Evolutionary conservation across 2,329 filamentous ascomycete genomes (phyloP).

Genomic region (Alternaria gaisen): DNA sequence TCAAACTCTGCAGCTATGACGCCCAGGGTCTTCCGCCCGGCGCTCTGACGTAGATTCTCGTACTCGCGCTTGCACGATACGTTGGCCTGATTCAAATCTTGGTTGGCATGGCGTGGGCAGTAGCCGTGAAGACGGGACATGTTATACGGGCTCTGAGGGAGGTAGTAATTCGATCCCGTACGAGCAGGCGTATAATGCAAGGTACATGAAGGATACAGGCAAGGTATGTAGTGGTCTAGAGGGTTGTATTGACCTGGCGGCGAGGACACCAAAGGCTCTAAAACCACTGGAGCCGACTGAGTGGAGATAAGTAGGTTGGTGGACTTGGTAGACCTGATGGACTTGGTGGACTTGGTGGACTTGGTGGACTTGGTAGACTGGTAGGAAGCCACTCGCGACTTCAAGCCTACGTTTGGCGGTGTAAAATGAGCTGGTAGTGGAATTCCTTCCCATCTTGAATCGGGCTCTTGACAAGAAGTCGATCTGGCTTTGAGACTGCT

Average conservation of each 20-base stretch:
- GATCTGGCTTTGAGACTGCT: constrained; percentile 22
- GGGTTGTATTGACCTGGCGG: constrained; percentile 39
- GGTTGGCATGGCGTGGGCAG: constrained; percentile 38
- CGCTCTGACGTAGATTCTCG: constrained; percentile 44
- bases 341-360: background rate
- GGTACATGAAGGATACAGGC: constrained; percentile 33
- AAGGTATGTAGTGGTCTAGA: constrained; percentile 44
- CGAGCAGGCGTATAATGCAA: constrained; percentile 36
- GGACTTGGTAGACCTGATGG: background rate
- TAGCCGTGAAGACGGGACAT: constrained; percentile 37
- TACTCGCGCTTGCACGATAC: constrained; percentile 35
- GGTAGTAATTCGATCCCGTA: constrained; percentile 41
- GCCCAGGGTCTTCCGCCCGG: constrained; percentile 44
- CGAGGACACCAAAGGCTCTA: constrained; percentile 8
- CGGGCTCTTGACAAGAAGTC: constrained; percentile 16
- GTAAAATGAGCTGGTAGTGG: constrained; percentile 28
- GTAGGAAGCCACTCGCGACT: constrained; percentile 30
- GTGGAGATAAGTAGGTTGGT: constrained; percentile 16
- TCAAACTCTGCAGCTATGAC: constrained; percentile 42
- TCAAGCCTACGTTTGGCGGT: constrained; percentile 18
- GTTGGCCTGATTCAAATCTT: constrained; percentile 40
- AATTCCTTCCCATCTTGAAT: constrained; percentile 26
- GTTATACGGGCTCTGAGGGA: constrained; percentile 38
- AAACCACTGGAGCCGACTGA: constrained; percentile 27
- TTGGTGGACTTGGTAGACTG: constrained; percentile 26